Conservation (phyloP, 768 basidiomycete genomes). For the Russula earlei region DNA sequence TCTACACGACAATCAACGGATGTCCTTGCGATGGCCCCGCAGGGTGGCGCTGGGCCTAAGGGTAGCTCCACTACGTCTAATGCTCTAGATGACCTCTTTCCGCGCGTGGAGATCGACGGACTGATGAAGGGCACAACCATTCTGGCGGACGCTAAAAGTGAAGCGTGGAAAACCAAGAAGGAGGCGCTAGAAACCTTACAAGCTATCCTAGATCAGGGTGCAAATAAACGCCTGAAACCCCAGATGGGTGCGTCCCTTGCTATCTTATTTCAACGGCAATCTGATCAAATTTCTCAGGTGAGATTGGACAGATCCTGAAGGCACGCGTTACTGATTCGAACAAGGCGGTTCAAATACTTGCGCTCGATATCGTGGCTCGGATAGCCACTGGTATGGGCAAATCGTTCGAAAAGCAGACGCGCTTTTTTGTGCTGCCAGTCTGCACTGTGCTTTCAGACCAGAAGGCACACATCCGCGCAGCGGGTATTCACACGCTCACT, state of each 20-base stretch:
- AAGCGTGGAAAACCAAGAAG: conserved; percentile 95
- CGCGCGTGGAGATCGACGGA: conserved; percentile 85
- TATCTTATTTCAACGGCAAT: not conserved
- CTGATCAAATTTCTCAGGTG: conserved; percentile 42
- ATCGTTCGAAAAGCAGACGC: conserved; percentile 84
- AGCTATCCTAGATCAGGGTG: conserved; percentile 77
- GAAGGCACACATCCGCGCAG: conserved; percentile 75
- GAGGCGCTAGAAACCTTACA: conserved; percentile 85
- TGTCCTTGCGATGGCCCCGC: conserved; percentile 41
- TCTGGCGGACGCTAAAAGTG: conserved; percentile 76
- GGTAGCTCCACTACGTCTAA: conserved; percentile 38
- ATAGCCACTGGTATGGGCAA: conserved; percentile 93
- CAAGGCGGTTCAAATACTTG: conserved; percentile 84
- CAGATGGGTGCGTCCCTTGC: conserved; percentile 56
- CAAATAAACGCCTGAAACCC: conserved; percentile 87
- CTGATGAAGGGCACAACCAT: conserved; percentile 78
- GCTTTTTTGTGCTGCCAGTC: conserved; percentile 66
- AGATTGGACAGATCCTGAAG: conserved; percentile 84
- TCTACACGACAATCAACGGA: conserved; percentile 75
- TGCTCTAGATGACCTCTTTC: conserved; percentile 89
- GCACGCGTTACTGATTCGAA: conserved; percentile 85
- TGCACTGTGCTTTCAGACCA: conserved; percentile 86
- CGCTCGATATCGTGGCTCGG: conserved; percentile 82
- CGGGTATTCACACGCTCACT: conserved; percentile 68
- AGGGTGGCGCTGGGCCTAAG: conserved; percentile 35